phyloP scores from a whole-genome alignment of 2,329 filamentous ascomycete species.

The Penicillium sp. region DNA sequence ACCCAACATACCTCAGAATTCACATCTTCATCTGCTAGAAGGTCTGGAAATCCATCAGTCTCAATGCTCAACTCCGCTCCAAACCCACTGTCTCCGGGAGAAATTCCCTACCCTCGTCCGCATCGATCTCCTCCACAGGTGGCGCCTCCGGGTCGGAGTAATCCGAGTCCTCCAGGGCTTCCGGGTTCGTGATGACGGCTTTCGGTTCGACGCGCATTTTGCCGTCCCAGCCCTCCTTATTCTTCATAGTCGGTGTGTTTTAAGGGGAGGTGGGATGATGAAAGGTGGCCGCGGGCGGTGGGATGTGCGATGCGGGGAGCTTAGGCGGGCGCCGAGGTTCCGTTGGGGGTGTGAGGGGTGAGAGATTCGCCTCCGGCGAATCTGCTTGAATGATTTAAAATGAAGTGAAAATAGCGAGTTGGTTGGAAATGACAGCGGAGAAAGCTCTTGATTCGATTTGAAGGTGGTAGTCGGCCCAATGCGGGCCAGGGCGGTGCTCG shows the following conservation, averaged over 20 bases:
- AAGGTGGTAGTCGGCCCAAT: too few relatives aligned
- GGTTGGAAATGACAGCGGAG: too few relatives aligned
- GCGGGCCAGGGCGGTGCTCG: too few relatives aligned
- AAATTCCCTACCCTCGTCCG: constrained; percentile 71
- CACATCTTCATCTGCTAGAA: constrained; percentile 62
- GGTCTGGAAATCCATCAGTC: constrained; percentile 47
- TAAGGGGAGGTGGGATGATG: constrained; percentile 9
- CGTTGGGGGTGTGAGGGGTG: not conserved
- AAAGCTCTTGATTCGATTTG: too few relatives aligned
- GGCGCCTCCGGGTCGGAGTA: constrained; percentile 74
- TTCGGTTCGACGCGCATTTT: constrained; percentile 66
- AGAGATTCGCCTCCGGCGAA: too few relatives aligned
- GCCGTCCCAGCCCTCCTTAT: constrained; percentile 52
- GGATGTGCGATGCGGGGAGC: constrained; percentile 30
- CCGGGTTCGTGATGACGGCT: constrained; percentile 73
- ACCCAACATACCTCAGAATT: constrained; percentile 53
- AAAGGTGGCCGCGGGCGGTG: constrained; percentile 20
- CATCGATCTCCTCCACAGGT: constrained; percentile 73
- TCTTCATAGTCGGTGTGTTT: constrained; percentile 38
- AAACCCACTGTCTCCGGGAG: not conserved
- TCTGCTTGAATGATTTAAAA: too few relatives aligned
- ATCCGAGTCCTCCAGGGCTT: constrained; percentile 81
- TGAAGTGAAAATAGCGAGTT: too few relatives aligned
- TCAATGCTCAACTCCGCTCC: not conserved
- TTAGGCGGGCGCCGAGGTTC: constrained; percentile 13